Percentiles rank a stretch among this genome's conserved stretches.
These are phyloP conservation scores for Penicillium psychrosexuale DNA, from an alignment of 2,329 filamentous ascomycete species.

Conservation along the genomic window DNA sequence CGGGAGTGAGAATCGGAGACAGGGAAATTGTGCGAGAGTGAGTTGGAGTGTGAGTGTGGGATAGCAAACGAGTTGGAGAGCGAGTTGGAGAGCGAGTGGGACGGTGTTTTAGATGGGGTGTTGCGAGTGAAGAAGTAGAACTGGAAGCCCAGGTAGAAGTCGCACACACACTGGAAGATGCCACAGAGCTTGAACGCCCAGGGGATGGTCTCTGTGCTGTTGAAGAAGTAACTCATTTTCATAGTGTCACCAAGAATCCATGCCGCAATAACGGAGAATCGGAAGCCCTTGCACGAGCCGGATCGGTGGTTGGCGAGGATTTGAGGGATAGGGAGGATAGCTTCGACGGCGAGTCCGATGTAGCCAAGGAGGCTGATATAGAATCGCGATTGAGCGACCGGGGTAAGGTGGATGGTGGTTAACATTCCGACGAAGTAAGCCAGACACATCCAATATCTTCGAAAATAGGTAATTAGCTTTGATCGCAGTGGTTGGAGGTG, in stretches of 20 bases:
- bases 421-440: conserved; percentile 52
- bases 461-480: not conserved
- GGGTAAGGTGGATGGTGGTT: conserved; percentile 52
- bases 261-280: conserved; percentile 46
- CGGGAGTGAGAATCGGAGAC: conserved; percentile 5
- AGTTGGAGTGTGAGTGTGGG: not conserved
- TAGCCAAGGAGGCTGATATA: conserved; percentile 48
- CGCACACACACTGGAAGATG: conserved; percentile 50
- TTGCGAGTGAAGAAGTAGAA: conserved; percentile 46
- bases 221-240: conserved; percentile 53
- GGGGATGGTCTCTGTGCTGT: conserved; percentile 42
- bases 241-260: conserved; percentile 51
- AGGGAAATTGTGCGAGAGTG: not conserved
- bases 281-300: conserved; percentile 50
- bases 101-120: conserved; percentile 8
- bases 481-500: conserved; percentile 2
- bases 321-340: conserved; percentile 48
- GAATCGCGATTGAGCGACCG: conserved; percentile 41
- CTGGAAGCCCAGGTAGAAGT: conserved; percentile 48
- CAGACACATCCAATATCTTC: conserved; percentile 57
- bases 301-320: conserved; percentile 48
- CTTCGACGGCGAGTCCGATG: conserved; percentile 48
- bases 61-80: conserved; percentile 12
- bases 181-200: conserved; percentile 50
- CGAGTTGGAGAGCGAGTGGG: conserved; percentile 10